A percentile compares a stretch with the other conserved stretches of the same genome.
These are phyloP conservation scores for Quercus bicolor DNA, from an alignment of 306 rosid species.

Conservation along the genomic window DNA sequence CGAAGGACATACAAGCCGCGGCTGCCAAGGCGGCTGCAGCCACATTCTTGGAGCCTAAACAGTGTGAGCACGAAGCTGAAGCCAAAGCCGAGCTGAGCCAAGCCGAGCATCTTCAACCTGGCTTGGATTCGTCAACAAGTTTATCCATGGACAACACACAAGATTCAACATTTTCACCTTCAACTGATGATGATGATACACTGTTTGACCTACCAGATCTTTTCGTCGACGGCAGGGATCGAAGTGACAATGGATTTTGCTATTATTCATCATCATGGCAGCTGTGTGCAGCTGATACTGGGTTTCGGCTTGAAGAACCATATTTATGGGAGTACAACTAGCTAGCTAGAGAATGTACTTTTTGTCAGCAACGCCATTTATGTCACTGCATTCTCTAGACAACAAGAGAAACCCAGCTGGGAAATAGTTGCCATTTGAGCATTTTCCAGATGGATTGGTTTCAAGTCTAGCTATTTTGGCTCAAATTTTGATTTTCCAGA, in stretches of 20 bases:
- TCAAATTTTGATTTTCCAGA: constrained; percentile 10
- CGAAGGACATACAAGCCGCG: constrained; percentile 84
- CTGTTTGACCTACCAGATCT: constrained; percentile 91
- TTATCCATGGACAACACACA: constrained; percentile 25
- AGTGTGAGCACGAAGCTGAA: constrained; percentile 3
- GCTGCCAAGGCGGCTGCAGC: constrained; percentile 76
- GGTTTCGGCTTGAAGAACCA: constrained; percentile 55
- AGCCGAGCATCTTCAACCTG: neutral
- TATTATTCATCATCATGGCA: constrained; percentile 56
- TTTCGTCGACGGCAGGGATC: constrained; percentile 33
- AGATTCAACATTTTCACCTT: constrained; percentile 29
- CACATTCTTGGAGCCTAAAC: constrained; percentile 7
- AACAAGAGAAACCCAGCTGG: constrained; percentile 6
- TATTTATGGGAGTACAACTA: constrained; percentile 53
- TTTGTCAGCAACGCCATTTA: neutral
- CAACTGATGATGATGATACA: constrained; percentile 45
- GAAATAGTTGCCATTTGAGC: neutral
- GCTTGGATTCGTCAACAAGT: constrained; percentile 11
- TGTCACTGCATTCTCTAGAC: constrained; percentile 9
- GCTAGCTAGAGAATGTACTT: neutral
- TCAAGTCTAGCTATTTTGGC: constrained; percentile 11
- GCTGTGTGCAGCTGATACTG: constrained; percentile 53
- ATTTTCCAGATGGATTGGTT: constrained; percentile 7
- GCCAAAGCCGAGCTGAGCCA: constrained; percentile 26
- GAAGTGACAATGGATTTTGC: constrained; percentile 31